Evolutionary conservation across 2,329 filamentous ascomycete genomes (phyloP), one percentile per base, ranked within the genome.

Genomic region (Didymella sp.): DNA sequence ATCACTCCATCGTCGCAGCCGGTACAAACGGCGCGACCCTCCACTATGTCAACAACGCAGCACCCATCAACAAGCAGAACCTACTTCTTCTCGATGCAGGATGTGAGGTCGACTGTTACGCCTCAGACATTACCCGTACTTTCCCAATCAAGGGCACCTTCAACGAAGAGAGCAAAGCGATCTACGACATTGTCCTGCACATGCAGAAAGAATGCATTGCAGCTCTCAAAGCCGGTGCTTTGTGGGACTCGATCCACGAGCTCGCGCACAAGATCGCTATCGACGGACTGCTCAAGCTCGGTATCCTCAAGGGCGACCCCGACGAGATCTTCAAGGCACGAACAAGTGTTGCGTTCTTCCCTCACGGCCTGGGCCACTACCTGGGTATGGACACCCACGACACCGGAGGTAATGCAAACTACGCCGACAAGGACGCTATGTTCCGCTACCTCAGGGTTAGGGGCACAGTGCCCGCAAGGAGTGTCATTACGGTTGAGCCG

Each of bases 401-500:
- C 52, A 75, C 73, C 0, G 81, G 80, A 22, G 81, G 81, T 2
- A 78, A 82, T 35, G 73, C 80, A 1, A 78, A 82, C 61, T 81
- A 82, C 64, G 70, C 69, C 8, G 95, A 99, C 72, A 80, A 84
- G 58, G 93, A 99, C 73, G 81, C 85, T 31, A 86, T 97, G 83
- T 98, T 97, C 78, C 84, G 87, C 50, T 98, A 97, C 72, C 80
- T 99, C 58, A 84, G 95, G 41, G 88, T 96, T 35, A 82, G 95
- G 50, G 89, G 90, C 12, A 83, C 78, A 21, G 76, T 97, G 44
- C 91, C 92, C 0, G 88, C 87, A 0, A 89, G 90, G 7, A 89
- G 89, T 46, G 91, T 99, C 22, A 88, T 99, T 50, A 99, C 95
- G 0, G 94, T 98, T 35, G 95, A 99, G 80, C 95, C 95, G 12